A percentile compares a stretch with the other conserved stretches of the same genome.
These are phyloP conservation scores for Solanum sitiens DNA, from an alignment of 257 asterid genomes.

Conservation along the genomic window DNA sequence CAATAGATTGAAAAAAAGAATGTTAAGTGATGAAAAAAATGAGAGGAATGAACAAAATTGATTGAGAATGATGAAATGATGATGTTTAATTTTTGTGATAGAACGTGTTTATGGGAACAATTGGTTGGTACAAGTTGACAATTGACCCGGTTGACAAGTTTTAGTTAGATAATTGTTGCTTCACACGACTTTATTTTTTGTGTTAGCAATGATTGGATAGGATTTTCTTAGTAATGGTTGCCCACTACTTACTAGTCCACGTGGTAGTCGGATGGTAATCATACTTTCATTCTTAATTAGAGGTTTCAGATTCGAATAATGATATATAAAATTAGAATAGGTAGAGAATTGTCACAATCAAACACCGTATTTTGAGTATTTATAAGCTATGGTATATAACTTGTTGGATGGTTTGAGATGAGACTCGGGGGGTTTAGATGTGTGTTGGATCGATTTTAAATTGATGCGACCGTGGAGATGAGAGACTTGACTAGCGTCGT, in stretches of 20 bases:
- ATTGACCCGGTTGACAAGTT: slow-evolving; percentile 2
- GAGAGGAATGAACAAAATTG: not conserved
- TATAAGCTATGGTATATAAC: not conserved
- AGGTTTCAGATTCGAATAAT: not conserved
- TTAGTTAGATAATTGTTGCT: not conserved
- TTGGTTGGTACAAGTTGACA: not conserved
- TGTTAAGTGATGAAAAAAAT: not conserved
- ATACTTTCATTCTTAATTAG: not conserved
- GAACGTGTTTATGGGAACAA: not conserved
- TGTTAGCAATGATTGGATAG: not conserved
- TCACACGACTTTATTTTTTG: not conserved
- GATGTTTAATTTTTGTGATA: not conserved
- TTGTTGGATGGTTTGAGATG: not conserved
- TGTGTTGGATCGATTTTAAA: slow-evolving; percentile 24
- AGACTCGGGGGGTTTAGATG: not conserved
- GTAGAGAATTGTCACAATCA: not conserved
- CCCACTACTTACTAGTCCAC: not conserved
- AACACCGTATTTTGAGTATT: not conserved
- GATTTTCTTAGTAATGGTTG: not conserved
- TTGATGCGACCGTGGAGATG: not conserved
- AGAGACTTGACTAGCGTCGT: not conserved
- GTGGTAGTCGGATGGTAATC: not conserved
- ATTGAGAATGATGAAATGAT: not conserved
- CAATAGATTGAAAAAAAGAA: not conserved
- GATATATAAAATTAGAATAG: no score